Percentiles rank a stretch among this genome's conserved stretches.
phyloP scores from a whole-genome alignment of 352 stramenopile genomes.

The Phytophthora podocarpi region DNA sequence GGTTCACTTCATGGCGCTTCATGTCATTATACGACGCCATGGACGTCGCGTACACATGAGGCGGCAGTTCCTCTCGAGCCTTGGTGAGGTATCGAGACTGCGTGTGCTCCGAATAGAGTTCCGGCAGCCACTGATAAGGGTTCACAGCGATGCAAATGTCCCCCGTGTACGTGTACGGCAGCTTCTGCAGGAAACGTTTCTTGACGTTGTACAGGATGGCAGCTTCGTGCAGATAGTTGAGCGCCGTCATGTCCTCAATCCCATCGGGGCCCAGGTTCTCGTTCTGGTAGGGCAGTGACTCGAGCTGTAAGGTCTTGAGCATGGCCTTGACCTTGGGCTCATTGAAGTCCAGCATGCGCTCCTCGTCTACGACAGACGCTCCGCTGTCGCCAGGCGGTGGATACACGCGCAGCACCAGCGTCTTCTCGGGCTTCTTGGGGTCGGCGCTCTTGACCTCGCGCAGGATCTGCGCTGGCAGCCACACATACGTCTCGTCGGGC shows the following conservation, averaged over 20 bases:
- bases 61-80: constrained; percentile 58
- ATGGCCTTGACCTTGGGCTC: constrained; percentile 67
- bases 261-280: constrained; percentile 59
- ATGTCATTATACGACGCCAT: constrained; percentile 76
- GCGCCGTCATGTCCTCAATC: constrained; percentile 87
- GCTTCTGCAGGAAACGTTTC: constrained; percentile 76
- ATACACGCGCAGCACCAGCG: constrained; percentile 58
- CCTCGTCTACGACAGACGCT: constrained; percentile 29
- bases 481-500: constrained; percentile 76
- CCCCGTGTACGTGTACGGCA: constrained; percentile 96
- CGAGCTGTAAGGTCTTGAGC: constrained; percentile 67
- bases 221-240: constrained; percentile 91
- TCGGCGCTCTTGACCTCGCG: constrained; percentile 60
- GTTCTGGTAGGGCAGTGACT: constrained; percentile 82
- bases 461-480: constrained; percentile 77
- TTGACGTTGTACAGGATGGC: constrained; percentile 93
- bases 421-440: constrained; percentile 62
- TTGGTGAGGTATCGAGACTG: constrained; percentile 74
- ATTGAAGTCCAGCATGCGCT: constrained; percentile 80
- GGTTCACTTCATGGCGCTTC: constrained; percentile 64
- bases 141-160: constrained; percentile 98
- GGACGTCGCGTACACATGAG: constrained; percentile 76
- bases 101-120: constrained; percentile 83
- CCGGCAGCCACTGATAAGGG: constrained; percentile 92
- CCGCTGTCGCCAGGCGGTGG: constrained; percentile 30